These are phyloP conservation scores for Aureobasidium melanogenum DNA, from an alignment of 2,329 filamentous ascomycete species.

Conservation along the genomic window DNA sequence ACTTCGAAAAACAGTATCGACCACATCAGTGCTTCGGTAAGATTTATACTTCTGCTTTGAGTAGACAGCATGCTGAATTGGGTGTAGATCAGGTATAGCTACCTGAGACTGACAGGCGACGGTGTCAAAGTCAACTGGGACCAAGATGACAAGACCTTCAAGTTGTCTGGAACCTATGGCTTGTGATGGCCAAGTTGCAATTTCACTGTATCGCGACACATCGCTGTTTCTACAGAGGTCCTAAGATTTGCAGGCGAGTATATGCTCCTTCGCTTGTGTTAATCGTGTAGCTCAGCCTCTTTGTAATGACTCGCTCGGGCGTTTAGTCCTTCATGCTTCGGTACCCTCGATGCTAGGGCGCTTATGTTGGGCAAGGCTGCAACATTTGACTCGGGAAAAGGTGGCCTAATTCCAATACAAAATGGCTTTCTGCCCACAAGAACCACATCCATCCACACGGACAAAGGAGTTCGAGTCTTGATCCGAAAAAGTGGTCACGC, in stretches of 20 bases:
- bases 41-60: neutral
- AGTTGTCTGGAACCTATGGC: neutral
- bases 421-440: no score
- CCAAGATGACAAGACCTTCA: neutral
- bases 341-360: neutral
- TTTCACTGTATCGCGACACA: neutral
- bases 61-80: neutral
- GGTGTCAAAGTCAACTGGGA: constrained; percentile 1
- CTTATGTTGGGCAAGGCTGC: neutral
- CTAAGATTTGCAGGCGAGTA: neutral
- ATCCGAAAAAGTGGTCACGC: neutral
- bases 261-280: neutral
- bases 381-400: neutral
- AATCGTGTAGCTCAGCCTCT: neutral
- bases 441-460: neutral
- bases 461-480: neutral
- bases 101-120: neutral
- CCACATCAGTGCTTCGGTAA: neutral
- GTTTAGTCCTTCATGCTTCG: neutral
- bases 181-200: neutral
- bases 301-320: neutral
- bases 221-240: neutral
- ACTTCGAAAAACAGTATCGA: neutral
- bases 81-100: neutral
- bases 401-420: neutral